Evolutionary conservation across 768 basidiomycete genomes (phyloP), one percentile per base, ranked within the genome.

Genomic region (Psilocybe sp.): DNA sequence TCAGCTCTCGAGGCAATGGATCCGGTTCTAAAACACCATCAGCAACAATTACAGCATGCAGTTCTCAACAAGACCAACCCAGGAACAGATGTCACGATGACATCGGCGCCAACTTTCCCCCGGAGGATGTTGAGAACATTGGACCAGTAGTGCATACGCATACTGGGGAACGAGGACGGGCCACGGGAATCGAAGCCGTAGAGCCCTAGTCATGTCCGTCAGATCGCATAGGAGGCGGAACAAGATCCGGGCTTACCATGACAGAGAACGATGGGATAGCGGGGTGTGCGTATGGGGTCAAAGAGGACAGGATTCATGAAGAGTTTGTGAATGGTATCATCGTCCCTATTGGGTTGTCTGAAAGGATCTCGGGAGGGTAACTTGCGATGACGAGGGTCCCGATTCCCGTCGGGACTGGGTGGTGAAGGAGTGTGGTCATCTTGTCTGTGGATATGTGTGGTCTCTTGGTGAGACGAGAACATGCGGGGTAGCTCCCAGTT

Each of bases 141-240:
- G 0, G 85, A 81, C 97, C 97, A 99, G 63, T 99, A 99, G 52
- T 98, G 92, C 65, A 92, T 79, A 47, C 89, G 82, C 50, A 95
- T 76, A 39, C 84, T 81, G 0, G 94, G 92, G 60, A 93, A 90
- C 10, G 86, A 74, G 0, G 81, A 74, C 0, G 92, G 92, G 1
- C 93, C 93, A 31, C 87, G 82, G 0, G 92, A 87, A 60, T 96
- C 94, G 63, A 97, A 99, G 5, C 96, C 96, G 60, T 99, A 98
- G 1, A 98, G 73, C 15, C 96, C 93, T 92, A 59, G 6, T 41
- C 91, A 60, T 10, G 39, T 13, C 19, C 23, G 33, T 31, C 14
- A 23, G 16, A 20, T 19, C 40, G 44, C 11, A 23, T n/a, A 10
- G 36, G 5, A 36, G 44, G 23, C 23, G 51, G 20, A 46, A 33